Conservation (phyloP, 495 filamentous ascomycete genomes). For the Penicillium cosmopolitanum region DNA sequence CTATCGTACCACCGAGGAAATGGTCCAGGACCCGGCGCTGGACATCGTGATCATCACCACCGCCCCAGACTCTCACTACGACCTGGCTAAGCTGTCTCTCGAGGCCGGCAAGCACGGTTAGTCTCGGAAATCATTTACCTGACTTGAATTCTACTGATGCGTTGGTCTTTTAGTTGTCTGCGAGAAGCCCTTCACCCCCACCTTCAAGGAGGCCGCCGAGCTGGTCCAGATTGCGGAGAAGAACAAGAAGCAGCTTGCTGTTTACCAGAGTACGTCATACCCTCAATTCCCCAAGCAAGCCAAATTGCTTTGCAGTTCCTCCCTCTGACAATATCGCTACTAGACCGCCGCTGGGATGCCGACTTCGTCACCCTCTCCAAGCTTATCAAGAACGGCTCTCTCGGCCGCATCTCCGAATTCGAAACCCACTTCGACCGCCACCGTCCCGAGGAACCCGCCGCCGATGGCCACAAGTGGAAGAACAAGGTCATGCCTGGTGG, state of each 20-base stretch:
- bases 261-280: conserved; percentile 71
- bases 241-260: conserved; percentile 65
- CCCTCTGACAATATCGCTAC: not conserved
- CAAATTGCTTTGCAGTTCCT: not conserved
- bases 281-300: not conserved
- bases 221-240: conserved; percentile 68
- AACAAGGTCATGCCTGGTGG: conserved; percentile 67
- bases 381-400: conserved; percentile 55
- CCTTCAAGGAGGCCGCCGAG: conserved; percentile 68
- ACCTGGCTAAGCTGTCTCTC: conserved; percentile 66
- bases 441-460: conserved; percentile 56
- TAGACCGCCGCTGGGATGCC: conserved; percentile 79
- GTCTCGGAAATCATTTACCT: not conserved
- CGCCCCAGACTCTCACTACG: conserved; percentile 74
- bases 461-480: conserved; percentile 67
- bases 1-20: conserved; percentile 61
- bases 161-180: conserved; percentile 59
- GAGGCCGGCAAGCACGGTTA: conserved; percentile 74
- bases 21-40: conserved; percentile 67
- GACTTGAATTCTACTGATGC: not conserved
- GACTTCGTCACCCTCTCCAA: conserved; percentile 79
- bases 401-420: conserved; percentile 75
- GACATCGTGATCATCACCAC: conserved; percentile 78
- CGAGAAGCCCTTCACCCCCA: conserved; percentile 89
- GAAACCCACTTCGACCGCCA: conserved; percentile 87